Percentiles rank a stretch among this genome's conserved stretches.
Conservation (phyloP, 2,329 filamentous ascomycete genomes). For the Fusarium sp. region DNA sequence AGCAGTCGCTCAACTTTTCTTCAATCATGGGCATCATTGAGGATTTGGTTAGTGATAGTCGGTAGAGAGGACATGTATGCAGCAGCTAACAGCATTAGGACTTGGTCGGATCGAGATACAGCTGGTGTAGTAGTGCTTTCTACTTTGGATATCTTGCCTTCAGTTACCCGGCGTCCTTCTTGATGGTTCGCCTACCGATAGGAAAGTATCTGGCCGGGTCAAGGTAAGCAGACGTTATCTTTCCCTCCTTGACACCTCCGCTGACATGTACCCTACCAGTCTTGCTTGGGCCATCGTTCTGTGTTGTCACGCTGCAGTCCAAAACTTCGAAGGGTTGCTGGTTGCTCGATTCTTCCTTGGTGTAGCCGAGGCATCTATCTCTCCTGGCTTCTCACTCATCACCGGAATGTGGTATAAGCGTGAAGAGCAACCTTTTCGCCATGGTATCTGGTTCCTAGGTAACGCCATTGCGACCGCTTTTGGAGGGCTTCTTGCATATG, state of each 20-base stretch:
- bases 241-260: accelerated
- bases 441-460: slow-evolving; percentile 45
- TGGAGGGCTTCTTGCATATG: slow-evolving; percentile 42
- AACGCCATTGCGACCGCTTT: slow-evolving; percentile 43
- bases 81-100: slow-evolving; percentile 18
- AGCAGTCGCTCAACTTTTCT: slow-evolving; percentile 45
- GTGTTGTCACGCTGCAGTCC: slow-evolving; percentile 40
- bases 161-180: slow-evolving; percentile 45
- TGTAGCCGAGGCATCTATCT: slow-evolving; percentile 45
- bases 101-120: slow-evolving; percentile 36
- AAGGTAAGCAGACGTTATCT: background rate
- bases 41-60: slow-evolving; percentile 16
- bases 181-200: slow-evolving; percentile 42
- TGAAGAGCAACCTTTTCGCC: slow-evolving; percentile 43
- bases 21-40: slow-evolving; percentile 47
- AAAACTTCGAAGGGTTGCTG: slow-evolving; percentile 34
- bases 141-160: slow-evolving; percentile 46
- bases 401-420: slow-evolving; percentile 48
- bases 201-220: slow-evolving; percentile 42
- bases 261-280: slow-evolving; percentile 2
- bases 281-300: slow-evolving; percentile 39
- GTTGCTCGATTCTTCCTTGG: slow-evolving; percentile 43
- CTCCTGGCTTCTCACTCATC: slow-evolving; percentile 41
- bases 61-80: accelerated
- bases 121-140: slow-evolving; percentile 44